Evolutionary conservation across 2,329 filamentous ascomycete genomes (phyloP).

Genomic region (Aspergillus udagawae): DNA sequence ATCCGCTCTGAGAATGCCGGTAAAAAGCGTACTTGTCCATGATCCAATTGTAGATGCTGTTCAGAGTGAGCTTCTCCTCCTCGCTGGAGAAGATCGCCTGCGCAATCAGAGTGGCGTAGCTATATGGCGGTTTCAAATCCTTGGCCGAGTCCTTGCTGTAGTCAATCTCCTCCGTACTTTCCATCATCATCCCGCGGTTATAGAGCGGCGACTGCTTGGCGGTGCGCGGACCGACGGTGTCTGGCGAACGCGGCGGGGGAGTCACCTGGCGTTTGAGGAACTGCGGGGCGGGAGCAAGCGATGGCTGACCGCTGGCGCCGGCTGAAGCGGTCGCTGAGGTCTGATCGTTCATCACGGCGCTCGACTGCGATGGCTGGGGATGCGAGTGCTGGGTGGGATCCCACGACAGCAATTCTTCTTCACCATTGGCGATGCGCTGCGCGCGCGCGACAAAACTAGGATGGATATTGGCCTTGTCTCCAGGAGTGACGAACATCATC

Average conservation of each 20-base stretch:
- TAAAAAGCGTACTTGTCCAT: constrained; percentile 91
- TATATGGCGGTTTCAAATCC: constrained; percentile 92
- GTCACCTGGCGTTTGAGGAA: constrained; percentile 43
- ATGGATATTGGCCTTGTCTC: constrained; percentile 66
- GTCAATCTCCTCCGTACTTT: constrained; percentile 50
- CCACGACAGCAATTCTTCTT: constrained; percentile 35
- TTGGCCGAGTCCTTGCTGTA: constrained; percentile 75
- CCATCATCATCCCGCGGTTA: constrained; percentile 51
- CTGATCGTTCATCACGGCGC: constrained; percentile 6
- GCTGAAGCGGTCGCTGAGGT: constrained; percentile 15
- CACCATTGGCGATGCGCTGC: constrained; percentile 40
- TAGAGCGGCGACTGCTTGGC: constrained; percentile 46
- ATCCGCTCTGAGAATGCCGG: constrained; percentile 76
- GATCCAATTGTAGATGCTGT: constrained; percentile 92
- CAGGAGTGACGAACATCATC: constrained; percentile 98
- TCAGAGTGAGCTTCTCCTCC: constrained; percentile 84
- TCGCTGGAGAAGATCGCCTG: constrained; percentile 86
- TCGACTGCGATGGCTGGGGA: constrained; percentile 24
- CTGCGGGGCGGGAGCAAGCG: constrained; percentile 42
- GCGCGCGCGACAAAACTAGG: constrained; percentile 67
- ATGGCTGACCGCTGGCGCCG: constrained; percentile 27
- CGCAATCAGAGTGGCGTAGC: constrained; percentile 94
- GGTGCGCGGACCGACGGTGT: constrained; percentile 36
- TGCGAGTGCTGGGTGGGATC: constrained; percentile 38
- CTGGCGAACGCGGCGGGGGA: constrained; percentile 37